Percentiles rank a stretch among this genome's conserved stretches.
These are phyloP conservation scores for Kurtzmaniella quercitrusa DNA, from an alignment of 1,139 yeast genomes.

Conservation along the genomic window DNA sequence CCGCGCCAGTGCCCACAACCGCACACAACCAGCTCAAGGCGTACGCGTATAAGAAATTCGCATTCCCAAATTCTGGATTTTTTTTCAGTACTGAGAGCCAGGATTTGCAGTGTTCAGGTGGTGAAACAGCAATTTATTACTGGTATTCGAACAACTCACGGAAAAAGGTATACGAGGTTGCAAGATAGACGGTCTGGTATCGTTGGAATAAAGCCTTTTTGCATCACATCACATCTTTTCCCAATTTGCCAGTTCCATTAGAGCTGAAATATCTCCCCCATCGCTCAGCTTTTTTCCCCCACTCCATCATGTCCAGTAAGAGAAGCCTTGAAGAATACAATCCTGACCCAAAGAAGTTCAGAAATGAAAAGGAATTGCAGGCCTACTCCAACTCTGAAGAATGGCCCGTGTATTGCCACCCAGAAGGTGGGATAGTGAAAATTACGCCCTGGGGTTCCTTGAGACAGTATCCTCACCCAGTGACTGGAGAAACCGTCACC, in stretches of 20 bases:
- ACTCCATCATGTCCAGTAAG: constrained; percentile 12
- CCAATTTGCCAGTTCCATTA: not conserved
- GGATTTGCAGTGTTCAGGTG: not conserved
- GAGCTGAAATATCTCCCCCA: not conserved
- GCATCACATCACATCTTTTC: not conserved
- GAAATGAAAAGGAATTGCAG: constrained; percentile 18
- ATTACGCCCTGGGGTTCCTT: constrained; percentile 60
- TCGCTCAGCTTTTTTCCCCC: not conserved
- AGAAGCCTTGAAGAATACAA: constrained; percentile 24
- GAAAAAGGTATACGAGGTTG: not conserved
- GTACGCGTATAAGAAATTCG: not conserved
- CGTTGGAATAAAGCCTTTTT: not conserved
- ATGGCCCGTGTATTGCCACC: constrained; percentile 60
- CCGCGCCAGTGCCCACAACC: not conserved
- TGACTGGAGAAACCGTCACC: constrained; percentile 33
- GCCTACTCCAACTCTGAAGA: constrained; percentile 33
- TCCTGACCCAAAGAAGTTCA: constrained; percentile 21
- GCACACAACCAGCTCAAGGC: not conserved
- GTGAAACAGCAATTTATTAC: constrained; percentile 1
- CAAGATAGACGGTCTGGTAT: not conserved
- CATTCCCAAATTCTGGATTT: not conserved
- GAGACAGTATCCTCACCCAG: constrained; percentile 30
- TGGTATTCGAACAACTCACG: not conserved
- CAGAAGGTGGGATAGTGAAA: constrained; percentile 61
- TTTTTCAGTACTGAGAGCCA: not conserved